Evolutionary conservation across 805 yeast species (phyloP).

Genomic region (Ogataea methylovora): DNA sequence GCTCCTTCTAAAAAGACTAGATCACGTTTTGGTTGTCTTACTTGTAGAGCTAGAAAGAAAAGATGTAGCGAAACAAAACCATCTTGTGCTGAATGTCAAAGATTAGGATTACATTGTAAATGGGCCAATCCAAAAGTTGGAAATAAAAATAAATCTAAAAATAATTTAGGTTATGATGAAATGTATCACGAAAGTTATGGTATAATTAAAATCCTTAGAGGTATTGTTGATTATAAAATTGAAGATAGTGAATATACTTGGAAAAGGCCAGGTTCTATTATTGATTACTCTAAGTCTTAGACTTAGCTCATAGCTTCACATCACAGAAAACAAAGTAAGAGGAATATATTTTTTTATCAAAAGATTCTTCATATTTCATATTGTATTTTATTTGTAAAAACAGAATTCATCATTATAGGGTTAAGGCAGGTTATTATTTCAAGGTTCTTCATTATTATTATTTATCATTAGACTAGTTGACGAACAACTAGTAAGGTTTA

Average conservation of each 20-base stretch:
- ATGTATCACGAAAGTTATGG: constrained; percentile 16
- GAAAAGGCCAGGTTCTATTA: constrained; percentile 2
- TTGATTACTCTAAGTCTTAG: no score
- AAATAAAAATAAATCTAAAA: constrained; percentile 16
- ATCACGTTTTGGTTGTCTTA: constrained; percentile 26
- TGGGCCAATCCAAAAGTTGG: constrained; percentile 17
- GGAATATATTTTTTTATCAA: no score
- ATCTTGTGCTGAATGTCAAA: constrained; percentile 22
- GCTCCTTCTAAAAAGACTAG: constrained; percentile 7
- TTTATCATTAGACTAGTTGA: no score
- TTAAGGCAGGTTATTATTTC: no score
- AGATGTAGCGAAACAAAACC: constrained; percentile 36
- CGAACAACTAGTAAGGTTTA: no score
- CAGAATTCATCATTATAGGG: no score
- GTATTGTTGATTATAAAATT: constrained; percentile 17
- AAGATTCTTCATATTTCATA: no score
- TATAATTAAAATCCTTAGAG: constrained; percentile 16
- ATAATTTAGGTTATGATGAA: constrained; percentile 16
- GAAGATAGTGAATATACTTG: constrained; percentile 11
- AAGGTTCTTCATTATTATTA: no score
- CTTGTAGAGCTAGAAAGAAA: constrained; percentile 33
- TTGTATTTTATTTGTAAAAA: no score
- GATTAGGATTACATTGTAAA: constrained; percentile 15
- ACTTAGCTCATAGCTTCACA: no score
- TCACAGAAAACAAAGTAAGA: no score